These are phyloP conservation scores for Arthrobotrys pseudoclavata DNA, from an alignment of 2,329 filamentous ascomycete genomes.

Conservation along the genomic window DNA sequence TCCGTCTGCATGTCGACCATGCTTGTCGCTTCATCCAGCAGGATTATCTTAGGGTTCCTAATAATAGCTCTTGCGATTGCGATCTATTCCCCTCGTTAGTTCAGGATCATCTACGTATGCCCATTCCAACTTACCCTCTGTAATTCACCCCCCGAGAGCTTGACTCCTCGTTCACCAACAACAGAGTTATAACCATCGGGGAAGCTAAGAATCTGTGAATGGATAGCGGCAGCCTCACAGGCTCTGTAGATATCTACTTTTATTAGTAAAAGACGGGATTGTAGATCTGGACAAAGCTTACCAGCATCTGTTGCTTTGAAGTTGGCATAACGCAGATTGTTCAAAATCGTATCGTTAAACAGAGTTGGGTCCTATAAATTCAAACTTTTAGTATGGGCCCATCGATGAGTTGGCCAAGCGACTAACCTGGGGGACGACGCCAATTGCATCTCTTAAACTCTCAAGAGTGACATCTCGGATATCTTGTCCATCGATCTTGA, in stretches of 20 bases:
- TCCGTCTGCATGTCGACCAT: conserved; percentile 69
- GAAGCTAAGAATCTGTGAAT: conserved; percentile 75
- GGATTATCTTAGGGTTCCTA: conserved; percentile 67
- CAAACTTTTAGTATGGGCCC: neutral
- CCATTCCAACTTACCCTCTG: conserved; percentile 65
- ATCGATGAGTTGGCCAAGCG: neutral
- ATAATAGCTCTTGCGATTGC: conserved; percentile 66
- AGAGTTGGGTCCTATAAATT: conserved; percentile 72
- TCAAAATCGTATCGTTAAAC: conserved; percentile 75
- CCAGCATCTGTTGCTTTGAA: conserved; percentile 73
- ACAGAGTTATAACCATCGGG: conserved; percentile 70
- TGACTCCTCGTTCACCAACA: conserved; percentile 70
- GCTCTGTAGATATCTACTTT: conserved; percentile 72
- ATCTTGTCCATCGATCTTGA: conserved; percentile 73
- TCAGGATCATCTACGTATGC: neutral
- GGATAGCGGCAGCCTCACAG: conserved; percentile 74
- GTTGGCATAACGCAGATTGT: conserved; percentile 76
- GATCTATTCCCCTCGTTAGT: conserved; percentile 59
- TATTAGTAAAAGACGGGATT: conserved; percentile 1
- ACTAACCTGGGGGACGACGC: conserved; percentile 71
- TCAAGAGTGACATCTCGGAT: conserved; percentile 73
- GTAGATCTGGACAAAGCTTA: conserved; percentile 37
- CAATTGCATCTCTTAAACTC: conserved; percentile 73
- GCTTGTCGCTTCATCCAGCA: conserved; percentile 71
- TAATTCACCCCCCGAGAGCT: conserved; percentile 70